Evolutionary conservation across 257 asterid genomes (phyloP).

Genomic region (Knoxia roxburghii): DNA sequence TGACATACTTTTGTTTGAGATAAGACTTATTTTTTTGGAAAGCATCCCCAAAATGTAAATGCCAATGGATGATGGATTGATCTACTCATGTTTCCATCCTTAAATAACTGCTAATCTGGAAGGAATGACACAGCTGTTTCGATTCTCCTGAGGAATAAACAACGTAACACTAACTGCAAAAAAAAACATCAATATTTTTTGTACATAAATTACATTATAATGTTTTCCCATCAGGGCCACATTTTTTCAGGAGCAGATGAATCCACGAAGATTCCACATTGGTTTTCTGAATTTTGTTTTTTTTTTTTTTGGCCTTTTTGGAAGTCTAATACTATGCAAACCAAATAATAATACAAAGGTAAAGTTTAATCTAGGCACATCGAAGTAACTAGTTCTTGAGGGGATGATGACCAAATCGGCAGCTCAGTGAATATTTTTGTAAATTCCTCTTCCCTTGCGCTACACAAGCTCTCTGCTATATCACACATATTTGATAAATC

Average conservation of each 20-base stretch:
- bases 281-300: neutral
- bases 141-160: neutral
- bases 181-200: neutral
- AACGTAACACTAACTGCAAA: neutral
- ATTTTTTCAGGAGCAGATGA: neutral
- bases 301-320: too few species aligned
- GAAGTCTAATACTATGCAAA: neutral
- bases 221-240: neutral
- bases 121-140: too few species aligned
- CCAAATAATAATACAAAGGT: neutral
- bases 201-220: neutral
- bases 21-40: too few species aligned
- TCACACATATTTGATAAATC: slow-evolving; percentile 47
- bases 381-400: slow-evolving; percentile 48
- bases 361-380: slow-evolving; percentile 33
- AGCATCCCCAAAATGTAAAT: too few species aligned
- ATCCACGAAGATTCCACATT: neutral
- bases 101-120: too few species aligned
- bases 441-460: slow-evolving; percentile 44
- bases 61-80: too few species aligned
- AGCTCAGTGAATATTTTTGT: slow-evolving; percentile 45
- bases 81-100: too few species aligned
- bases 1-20: too few species aligned
- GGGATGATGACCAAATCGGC: slow-evolving; percentile 63
- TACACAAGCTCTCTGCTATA: slow-evolving; percentile 51